Base-by-base conservation (phyloP, 2,329 filamentous ascomycete species). In the Claviceps purpurea region DNA sequence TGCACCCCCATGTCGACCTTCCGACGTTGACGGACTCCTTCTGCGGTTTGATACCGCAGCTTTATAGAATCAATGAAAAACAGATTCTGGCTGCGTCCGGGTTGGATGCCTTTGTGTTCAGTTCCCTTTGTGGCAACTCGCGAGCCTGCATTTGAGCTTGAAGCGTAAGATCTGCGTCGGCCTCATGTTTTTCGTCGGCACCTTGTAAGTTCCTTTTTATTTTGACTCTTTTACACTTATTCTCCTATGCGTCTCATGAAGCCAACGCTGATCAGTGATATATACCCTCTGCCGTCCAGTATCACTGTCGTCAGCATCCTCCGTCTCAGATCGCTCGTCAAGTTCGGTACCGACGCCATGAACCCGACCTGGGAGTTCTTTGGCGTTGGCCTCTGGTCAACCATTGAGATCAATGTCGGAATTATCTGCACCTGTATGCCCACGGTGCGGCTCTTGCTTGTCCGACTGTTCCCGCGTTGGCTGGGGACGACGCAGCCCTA, bases 41-140 rank as follows among this genome's bases (percentile, higher is more conserved):
- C 62, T 87, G 97, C 59, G 91, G 91, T 62, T 98, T 94, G 93
- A 93, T 98, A 47, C 82, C 89, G 1, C 81, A 83, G 3, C 71
- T 98, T 42, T 93, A 89, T 71, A 80, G 71, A 58, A 87, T 98
- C 55, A 88, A 83, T 1, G 90, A 97, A 58, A 84, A 95, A 63
- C 86, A 97, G 67, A 82, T 98, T 4, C 75, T 98, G 50, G 83
- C 86, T 16, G 91, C 89, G 20, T 91, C 91, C 18, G 93, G 93
- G 0, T 77, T 98, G 49, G 93, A 98, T 71, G 93, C 93, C 49
- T 98, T 88, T 70, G 93, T 96, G 58, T 85, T 87, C 70, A 59
- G 78, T 73, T 22, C 16, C 5, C 16, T 13, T 26, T 72, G 26
- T 65, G 64, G 38, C 63, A 67, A 39, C 54, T 73, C 2, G 54